Percentiles rank a stretch among this genome's conserved stretches.
These are phyloP conservation scores for Vachellia pachyceras DNA, from an alignment of 306 rosid genomes.

Conservation along the genomic window DNA sequence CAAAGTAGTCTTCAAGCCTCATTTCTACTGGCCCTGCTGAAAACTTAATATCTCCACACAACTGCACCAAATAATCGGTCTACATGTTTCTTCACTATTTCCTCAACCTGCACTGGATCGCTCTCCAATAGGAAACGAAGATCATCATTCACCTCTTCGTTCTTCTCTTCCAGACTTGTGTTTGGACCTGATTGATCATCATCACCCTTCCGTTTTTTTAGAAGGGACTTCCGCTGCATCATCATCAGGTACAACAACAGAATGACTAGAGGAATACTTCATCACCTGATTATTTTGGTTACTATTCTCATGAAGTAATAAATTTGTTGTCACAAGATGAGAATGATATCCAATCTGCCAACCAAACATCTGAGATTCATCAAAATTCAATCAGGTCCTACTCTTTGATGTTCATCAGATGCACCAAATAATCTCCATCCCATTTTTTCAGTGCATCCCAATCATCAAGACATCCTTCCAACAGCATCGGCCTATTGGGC, in stretches of 20 bases:
- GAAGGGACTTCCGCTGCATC: constrained; percentile 42
- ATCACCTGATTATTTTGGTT: constrained; percentile 92
- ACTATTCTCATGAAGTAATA: constrained; percentile 57
- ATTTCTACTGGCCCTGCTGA: constrained; percentile 81
- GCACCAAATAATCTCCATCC: constrained; percentile 80
- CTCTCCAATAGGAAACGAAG: constrained; percentile 61
- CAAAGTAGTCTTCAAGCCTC: constrained; percentile 79
- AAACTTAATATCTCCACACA: constrained; percentile 74
- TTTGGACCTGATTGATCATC: constrained; percentile 5
- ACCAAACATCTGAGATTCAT: constrained; percentile 38
- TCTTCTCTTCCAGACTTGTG: constrained; percentile 29
- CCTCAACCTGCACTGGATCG: constrained; percentile 50
- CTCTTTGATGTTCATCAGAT: constrained; percentile 44
- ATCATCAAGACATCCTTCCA: constrained; percentile 88
- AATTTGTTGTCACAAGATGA: constrained; percentile 67
- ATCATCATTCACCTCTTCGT: constrained; percentile 54
- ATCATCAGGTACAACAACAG: constrained; percentile 32
- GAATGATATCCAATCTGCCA: constrained; percentile 44
- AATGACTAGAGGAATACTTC: constrained; percentile 36
- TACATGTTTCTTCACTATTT: constrained; percentile 57
- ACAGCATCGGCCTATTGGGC: constrained; percentile 75
- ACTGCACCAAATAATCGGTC: constrained; percentile 55
- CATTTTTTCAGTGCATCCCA: constrained; percentile 84
- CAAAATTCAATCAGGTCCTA: constrained; percentile 45
- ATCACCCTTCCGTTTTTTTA: constrained; percentile 51